phyloP scores from a whole-genome alignment of 768 basidiomycete species.

The Fomitopsis serialis region DNA sequence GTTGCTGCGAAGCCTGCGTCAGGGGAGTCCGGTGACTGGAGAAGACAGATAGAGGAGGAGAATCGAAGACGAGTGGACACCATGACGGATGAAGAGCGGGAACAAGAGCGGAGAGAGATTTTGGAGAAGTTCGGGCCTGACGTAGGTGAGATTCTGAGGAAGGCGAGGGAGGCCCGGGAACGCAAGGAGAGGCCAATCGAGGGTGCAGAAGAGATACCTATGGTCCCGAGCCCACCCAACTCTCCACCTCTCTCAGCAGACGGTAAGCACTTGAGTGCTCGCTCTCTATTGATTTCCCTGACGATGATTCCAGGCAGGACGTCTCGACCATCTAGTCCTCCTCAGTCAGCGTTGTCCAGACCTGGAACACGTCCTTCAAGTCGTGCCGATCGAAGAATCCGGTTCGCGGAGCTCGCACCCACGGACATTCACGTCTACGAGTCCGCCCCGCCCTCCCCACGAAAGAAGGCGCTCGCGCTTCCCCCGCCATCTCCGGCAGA shows the following conservation, averaged over 20 bases:
- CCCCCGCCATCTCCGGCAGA: conserved; percentile 41
- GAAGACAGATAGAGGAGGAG: conserved; percentile 55
- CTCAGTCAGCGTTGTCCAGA: conserved; percentile 41
- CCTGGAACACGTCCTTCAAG: conserved; percentile 55
- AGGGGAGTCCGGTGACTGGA: conserved; percentile 33
- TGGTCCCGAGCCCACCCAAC: neutral
- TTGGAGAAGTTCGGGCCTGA: conserved; percentile 67
- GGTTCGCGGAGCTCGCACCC: conserved; percentile 72
- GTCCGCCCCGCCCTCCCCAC: conserved; percentile 73
- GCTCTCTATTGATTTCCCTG: neutral
- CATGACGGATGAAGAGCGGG: conserved; percentile 71
- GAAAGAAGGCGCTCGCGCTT: conserved; percentile 52
- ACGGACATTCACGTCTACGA: conserved; percentile 81
- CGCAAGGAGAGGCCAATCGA: conserved; percentile 13
- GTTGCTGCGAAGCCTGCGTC: neutral
- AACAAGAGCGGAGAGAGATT: conserved; percentile 59
- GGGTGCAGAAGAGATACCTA: neutral
- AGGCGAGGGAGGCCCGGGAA: conserved; percentile 45
- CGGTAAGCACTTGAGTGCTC: neutral
- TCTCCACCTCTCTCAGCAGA: neutral
- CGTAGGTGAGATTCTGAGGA: conserved; percentile 55
- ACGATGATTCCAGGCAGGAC: neutral
- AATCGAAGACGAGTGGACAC: conserved; percentile 55
- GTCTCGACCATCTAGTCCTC: conserved; percentile 16
- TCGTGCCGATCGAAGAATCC: conserved; percentile 47